Percentiles rank a stretch among this genome's conserved stretches.
These are phyloP conservation scores for Polytrichum commune DNA, from an alignment of 225 moss, liverwort and hornwort genomes.

Conservation along the genomic window DNA sequence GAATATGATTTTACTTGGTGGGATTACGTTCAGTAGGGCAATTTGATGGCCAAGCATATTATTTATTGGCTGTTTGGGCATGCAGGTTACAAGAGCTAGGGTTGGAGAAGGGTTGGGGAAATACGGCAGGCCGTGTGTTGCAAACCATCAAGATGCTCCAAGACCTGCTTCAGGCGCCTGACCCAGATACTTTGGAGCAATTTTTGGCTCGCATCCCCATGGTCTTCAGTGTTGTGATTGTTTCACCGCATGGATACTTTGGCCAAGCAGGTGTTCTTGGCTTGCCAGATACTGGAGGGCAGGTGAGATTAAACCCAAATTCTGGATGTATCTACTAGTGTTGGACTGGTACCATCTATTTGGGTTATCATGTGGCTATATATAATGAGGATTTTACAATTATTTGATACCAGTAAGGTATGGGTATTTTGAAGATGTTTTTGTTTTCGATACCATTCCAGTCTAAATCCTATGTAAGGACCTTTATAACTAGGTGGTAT, in stretches of 20 bases:
- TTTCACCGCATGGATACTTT: slow-evolving; percentile 92
- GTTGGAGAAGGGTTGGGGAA: slow-evolving; percentile 92
- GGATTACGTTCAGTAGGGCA: neutral
- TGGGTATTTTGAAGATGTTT: too few relatives aligned
- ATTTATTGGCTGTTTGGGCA: neutral
- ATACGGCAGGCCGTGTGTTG: slow-evolving; percentile 76
- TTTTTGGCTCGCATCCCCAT: slow-evolving; percentile 81
- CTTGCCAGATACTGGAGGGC: slow-evolving; percentile 94
- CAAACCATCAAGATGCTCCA: slow-evolving; percentile 64
- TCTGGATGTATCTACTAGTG: neutral
- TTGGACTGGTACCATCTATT: neutral
- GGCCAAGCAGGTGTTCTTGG: slow-evolving; percentile 90
- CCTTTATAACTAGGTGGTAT: too few relatives aligned
- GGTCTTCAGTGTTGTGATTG: slow-evolving; percentile 83
- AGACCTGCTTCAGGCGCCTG: slow-evolving; percentile 90
- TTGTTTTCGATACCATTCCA: too few relatives aligned
- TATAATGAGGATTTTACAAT: neutral
- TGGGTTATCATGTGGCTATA: neutral
- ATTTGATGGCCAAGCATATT: too few relatives aligned
- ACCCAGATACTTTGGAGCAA: slow-evolving; percentile 68
- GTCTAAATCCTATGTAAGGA: too few relatives aligned
- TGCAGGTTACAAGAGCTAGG: slow-evolving; percentile 81
- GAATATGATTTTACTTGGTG: too few relatives aligned
- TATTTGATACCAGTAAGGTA: neutral
- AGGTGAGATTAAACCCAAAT: slow-evolving; percentile 38